Base-by-base conservation (phyloP, 78 protist species). In the Dictyostelium intermedium region DNA sequence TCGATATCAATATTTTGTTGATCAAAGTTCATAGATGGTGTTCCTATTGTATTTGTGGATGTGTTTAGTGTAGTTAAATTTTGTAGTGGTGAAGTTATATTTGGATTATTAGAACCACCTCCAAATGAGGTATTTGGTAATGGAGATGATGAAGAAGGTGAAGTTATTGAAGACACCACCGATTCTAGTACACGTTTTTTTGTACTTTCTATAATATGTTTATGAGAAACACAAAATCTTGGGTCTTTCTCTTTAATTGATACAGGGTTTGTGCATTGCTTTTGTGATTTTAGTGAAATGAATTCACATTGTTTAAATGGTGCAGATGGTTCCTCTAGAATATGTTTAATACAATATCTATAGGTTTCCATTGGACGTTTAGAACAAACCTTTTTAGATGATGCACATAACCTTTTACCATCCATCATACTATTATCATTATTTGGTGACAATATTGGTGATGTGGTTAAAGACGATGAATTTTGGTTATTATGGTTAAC, bases 261-360 rank as follows among this genome's bases (percentile, higher is more conserved):
- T 32, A 89, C 74, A 3, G 94, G 87, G 8, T 72, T 83, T 18
- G 87, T 81, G n/a, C 94, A 89, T 69, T 56, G 18, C 45, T 80
- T 80, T 41, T 32, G 34, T 32, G 94, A 80, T 23, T 70, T 89
- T 27, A 60, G 14, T 16, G 85, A 77, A 6, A 89, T 81, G 72
- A 80, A 89, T 30, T 89, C 94, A 69, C 94, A 89, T 69, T 89
- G 94, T 32, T 37, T 72, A 89, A 66, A 89, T 16, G 94, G 94
- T 69, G 87, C 85, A 5, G 43, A 70, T 11, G 94, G 80, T 32
- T 89, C 94, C 25, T 89, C 94, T 5, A 89, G 39, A 34, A 89
- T 89, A 80, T 89, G 94, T 80, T 80, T 89, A 7, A 37, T 32
- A 70, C 94, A 89, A 47, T 32, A 89, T 43, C 35, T 78, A 20